Percentiles rank a stretch among this genome's conserved stretches.
These are phyloP conservation scores for Hibiscus trionum DNA, from an alignment of 345 rosid genomes.

Conservation along the genomic window DNA sequence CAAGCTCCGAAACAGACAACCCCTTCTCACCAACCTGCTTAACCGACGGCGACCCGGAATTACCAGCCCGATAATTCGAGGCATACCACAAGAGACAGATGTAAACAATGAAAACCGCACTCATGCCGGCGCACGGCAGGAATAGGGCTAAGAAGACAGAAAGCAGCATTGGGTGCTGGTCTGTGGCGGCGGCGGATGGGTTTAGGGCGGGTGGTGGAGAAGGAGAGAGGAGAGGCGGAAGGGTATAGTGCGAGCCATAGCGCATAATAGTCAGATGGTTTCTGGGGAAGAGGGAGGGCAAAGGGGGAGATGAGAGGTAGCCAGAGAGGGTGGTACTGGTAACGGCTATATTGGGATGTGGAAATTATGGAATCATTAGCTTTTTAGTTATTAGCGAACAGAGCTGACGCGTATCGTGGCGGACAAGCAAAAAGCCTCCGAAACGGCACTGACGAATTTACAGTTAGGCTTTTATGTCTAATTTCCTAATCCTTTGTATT, in stretches of 20 bases:
- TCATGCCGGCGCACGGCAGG: constrained; percentile 62
- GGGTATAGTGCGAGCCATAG: constrained; percentile 11
- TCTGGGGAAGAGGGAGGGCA: not conserved
- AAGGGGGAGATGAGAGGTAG: not conserved
- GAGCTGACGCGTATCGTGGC: constrained; percentile 12
- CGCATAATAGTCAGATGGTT: constrained; percentile 11
- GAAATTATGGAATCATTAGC: not conserved
- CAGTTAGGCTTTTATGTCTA: not conserved
- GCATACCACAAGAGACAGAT: constrained; percentile 49
- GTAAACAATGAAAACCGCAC: constrained; percentile 48
- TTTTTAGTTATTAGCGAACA: not conserved
- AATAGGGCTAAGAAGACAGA: constrained; percentile 58
- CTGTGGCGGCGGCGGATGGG: not conserved
- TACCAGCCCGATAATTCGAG: constrained; percentile 13
- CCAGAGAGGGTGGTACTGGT: constrained; percentile 8
- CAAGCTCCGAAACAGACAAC: constrained; percentile 49
- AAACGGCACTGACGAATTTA: constrained; percentile 8
- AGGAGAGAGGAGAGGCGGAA: constrained; percentile 8
- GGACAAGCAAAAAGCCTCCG: constrained; percentile 5
- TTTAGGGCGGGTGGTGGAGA: constrained; percentile 12
- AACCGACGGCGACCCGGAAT: constrained; percentile 10
- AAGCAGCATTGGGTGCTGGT: constrained; percentile 30
- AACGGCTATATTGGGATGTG: constrained; percentile 7
- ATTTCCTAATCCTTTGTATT: too few relatives aligned
- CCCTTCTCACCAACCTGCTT: constrained; percentile 37